These are phyloP conservation scores for Plasmodium gallinaceum DNA, from an alignment of 169 alveolate genomes.

Conservation along the genomic window DNA sequence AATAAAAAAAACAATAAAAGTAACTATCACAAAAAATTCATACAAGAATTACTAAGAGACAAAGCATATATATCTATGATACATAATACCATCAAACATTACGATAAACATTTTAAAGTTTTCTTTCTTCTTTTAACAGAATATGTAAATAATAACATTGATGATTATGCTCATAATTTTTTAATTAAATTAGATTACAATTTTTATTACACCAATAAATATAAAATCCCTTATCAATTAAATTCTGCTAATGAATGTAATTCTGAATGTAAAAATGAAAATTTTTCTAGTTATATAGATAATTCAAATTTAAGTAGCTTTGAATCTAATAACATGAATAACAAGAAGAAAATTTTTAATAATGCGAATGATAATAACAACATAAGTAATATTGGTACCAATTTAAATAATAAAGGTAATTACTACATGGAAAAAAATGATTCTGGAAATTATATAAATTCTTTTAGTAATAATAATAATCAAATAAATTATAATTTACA, in stretches of 20 bases:
- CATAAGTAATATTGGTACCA: neutral
- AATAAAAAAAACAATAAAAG: constrained; percentile 25
- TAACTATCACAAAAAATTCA: constrained; percentile 44
- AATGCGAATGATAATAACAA: neutral
- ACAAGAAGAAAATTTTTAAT: neutral
- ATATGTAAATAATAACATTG: constrained; percentile 72
- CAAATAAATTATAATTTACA: constrained; percentile 11
- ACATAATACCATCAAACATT: constrained; percentile 70
- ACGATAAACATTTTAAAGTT: constrained; percentile 63
- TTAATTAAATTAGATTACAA: constrained; percentile 63
- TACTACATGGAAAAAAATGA: neutral
- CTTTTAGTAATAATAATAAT: neutral
- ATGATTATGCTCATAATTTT: constrained; percentile 77
- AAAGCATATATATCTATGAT: constrained; percentile 76
- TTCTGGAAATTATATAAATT: neutral
- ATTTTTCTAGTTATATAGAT: neutral
- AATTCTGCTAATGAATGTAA: constrained; percentile 1
- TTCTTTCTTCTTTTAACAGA: constrained; percentile 57
- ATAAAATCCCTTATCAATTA: constrained; percentile 2
- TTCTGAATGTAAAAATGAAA: constrained; percentile 4
- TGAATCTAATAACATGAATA: neutral
- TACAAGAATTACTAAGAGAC: constrained; percentile 56
- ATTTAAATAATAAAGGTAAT: neutral
- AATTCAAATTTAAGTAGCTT: neutral
- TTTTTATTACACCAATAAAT: constrained; percentile 71